Base-by-base conservation (phyloP, 2,329 filamentous ascomycete species). In the Clarireedia homoeocarpa region DNA sequence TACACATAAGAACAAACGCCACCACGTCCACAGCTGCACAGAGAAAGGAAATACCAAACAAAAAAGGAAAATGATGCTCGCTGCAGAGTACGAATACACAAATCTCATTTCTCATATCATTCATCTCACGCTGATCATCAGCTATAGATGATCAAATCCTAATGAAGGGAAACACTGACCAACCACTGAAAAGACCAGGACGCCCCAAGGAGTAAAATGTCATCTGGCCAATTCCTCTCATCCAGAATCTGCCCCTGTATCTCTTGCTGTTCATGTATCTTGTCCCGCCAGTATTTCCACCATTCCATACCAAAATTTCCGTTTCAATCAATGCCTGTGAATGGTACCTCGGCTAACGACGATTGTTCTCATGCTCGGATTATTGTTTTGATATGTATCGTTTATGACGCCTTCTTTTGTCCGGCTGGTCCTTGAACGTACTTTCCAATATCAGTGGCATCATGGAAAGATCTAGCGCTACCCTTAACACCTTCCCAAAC, bases 401-500 rank as follows among this genome's bases (percentile, higher is more conserved):
- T 61, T 62, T 66, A 67, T 40, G 65, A 63, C 44, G 66, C 56
- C 78, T 87, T 88, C 80, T 87, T 87, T 69, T 83, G 62, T 60
- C 72, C 78, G 39, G 78, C 75, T 42, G 76, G 74, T 56, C 80
- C 81, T 62, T 77, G 77, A 61, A 83, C 71, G 74, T 92, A 94
- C 71, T 83, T 85, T 74, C 80, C 82, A 65, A 91, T 68, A 68
- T 96, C 89, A 42, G 91, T 95, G 55, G 80, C 79, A 65, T 90
- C 84, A 70, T 91, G 85, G 68, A 85, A 90, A 74, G 91, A 85
- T 71, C 83, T 80, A 52, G 84, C 78, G 48, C 79, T 72, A 60
- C 77, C 77, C 85, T 96, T 96, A 73, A 90, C 76, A 40, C 75
- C 79, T 56, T 87, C 86, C 92, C 92, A 97, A 52, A 79, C 82